Evolutionary conservation across 2,329 filamentous ascomycete species (phyloP), one percentile per base, ranked within the genome.

Genomic region (Fusarium musae): DNA sequence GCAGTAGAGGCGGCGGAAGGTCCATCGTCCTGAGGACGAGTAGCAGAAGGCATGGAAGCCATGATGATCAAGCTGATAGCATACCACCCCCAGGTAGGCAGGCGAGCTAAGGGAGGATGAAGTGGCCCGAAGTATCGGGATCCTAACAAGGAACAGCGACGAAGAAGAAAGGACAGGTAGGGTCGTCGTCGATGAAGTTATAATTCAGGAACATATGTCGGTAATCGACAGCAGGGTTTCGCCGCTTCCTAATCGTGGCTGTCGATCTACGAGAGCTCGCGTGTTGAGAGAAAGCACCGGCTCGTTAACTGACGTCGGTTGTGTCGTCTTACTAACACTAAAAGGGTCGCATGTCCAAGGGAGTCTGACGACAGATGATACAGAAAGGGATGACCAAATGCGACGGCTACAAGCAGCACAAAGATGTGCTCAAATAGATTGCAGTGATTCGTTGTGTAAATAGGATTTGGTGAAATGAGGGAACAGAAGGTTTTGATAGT

Each of bases 11-110:
- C 32, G 42, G 54, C 34, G 28, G 65, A n/a, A 44, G 50, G 34
- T 46, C 53, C 59, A 52, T 77, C 66, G 42, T 70, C 70, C 60
- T 77, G 77, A 50, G 78, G 67, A 63, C 73, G 77, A 60, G 78
- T 61, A 46, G 78, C 75, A 56, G 78, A 67, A 61, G 79, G 74
- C 65, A 80, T 80, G 63, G 83, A 84, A 77, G 84, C 80, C 85
- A 86, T 86, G 58, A 63, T 78, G 74, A 66, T 73, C 70, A 73
- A 64, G 64, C 74, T 66, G 54, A 49, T 74, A 58, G 75, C 78
- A 80, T 80, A 70, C 78, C 79, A 78, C 72, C 50, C 66, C 54
- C 54, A 63, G n/a, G 56, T 42, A 54, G 36, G 50, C 40, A 58
- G 46, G 59, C 61, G 61, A 69, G 60, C 59, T 58, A 62, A 59